Base-by-base conservation (phyloP, 345 rosid genomes). In the Eucalyptus grandis region DNA sequence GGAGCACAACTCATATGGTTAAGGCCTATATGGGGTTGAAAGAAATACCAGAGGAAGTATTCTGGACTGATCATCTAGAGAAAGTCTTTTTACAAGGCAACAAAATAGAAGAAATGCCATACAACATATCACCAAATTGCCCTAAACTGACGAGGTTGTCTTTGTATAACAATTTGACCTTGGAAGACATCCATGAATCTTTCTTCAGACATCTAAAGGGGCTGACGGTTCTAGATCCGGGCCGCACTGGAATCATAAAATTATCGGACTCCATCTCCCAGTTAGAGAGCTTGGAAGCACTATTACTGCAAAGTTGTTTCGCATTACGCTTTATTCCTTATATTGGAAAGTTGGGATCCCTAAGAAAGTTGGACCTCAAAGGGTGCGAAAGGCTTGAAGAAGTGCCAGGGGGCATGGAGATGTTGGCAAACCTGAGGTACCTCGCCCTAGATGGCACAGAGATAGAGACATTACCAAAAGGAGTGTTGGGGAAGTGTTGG, bases 361-460 rank as follows among this genome's bases (percentile, higher is more conserved):
- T 89, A 65, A 72, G 51, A 89, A 87, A 49, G 54, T 56, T 91
- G 47, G 90, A 93, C 58, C 88, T 90, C 11, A 0, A 3, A 4
- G 13, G 7, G 1, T 87, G 89, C 5, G 53, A 6, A 9, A 40
- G 3, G 4, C 88, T 91, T 43, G 34, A 11, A 27, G 27, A 87
- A 37, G 53, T 89, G 8, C 93, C 93, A 14, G 21, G 81, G 40
- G 93, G 91, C 34, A 37, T 90, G 83, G 87, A 90, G 49, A 67
- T 14, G 26, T 30, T 91, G 53, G 86, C 14, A 50, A 89, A 91
- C 44, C 87, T 91, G 12, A 89, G 19, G 49, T 86, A 65, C 53
- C 90, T 91, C 7, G 15, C 88, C 43, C 54, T 90, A 65, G 34
- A 3, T 46, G 9, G 37, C 3, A 13, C 15, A 27, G 3, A 11